These are phyloP conservation scores for Termitomyces sp. DNA, from an alignment of 768 basidiomycete genomes.

Conservation along the genomic window DNA sequence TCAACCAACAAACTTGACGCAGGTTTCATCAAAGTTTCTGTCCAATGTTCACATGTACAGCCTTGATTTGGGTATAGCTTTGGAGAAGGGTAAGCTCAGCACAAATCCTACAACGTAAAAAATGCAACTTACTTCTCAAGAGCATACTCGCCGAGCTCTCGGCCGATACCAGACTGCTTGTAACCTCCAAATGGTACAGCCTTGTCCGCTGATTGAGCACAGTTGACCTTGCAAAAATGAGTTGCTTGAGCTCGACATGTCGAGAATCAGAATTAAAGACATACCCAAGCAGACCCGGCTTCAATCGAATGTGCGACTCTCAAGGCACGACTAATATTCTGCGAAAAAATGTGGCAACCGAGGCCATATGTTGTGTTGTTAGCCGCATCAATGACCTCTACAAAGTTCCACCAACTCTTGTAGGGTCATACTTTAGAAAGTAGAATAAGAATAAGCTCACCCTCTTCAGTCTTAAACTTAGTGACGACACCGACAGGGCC, in stretches of 20 bases:
- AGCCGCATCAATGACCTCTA: slow-evolving; percentile 19
- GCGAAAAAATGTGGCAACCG: slow-evolving; percentile 15
- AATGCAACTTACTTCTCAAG: slow-evolving; percentile 15
- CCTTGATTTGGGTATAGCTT: slow-evolving; percentile 18
- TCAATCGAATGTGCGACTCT: slow-evolving; percentile 18
- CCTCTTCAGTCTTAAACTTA: slow-evolving; percentile 60
- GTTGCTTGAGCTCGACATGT: background rate
- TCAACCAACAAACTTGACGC: background rate
- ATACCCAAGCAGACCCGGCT: slow-evolving; percentile 17
- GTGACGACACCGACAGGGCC: slow-evolving; percentile 70
- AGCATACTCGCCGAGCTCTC: slow-evolving; percentile 22
- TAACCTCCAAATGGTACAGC: slow-evolving; percentile 22
- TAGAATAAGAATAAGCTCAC: slow-evolving; percentile 9
- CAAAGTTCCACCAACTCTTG: too few relatives aligned
- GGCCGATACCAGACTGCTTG: slow-evolving; percentile 21
- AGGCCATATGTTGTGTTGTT: slow-evolving; percentile 18
- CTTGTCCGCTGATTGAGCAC: slow-evolving; percentile 9
- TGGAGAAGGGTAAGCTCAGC: background rate
- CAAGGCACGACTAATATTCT: slow-evolving; percentile 16
- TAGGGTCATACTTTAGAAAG: slow-evolving; percentile 4
- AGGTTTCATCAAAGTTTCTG: slow-evolving; percentile 6
- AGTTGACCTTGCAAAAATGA: slow-evolving; percentile 15
- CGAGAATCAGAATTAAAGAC: background rate
- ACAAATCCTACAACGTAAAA: background rate
- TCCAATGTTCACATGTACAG: slow-evolving; percentile 16